Evolutionary conservation across 129 eudicot genomes (phyloP).

Genomic region (Oenanthe sinensis): DNA sequence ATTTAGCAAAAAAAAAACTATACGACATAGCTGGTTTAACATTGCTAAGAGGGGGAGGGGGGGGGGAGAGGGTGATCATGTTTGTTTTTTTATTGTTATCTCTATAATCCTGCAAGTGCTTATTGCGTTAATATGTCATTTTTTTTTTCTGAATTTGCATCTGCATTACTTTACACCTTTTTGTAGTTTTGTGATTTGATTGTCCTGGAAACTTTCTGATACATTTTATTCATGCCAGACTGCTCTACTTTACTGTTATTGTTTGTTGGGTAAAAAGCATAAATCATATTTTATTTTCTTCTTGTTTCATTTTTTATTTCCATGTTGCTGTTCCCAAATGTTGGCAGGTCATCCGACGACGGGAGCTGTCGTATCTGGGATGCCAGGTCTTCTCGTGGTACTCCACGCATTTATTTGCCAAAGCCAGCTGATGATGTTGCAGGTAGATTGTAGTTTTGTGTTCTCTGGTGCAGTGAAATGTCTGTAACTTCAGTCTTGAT

Average conservation of each 20-base stretch:
- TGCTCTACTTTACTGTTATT: not conserved
- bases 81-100: not conserved
- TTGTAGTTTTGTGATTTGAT: not conserved
- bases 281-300: not conserved
- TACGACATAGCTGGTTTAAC: not conserved
- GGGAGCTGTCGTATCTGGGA: constrained; percentile 99
- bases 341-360: constrained; percentile 84
- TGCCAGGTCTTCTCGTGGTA: constrained; percentile 57
- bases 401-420: constrained; percentile 73
- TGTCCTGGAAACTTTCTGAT: not conserved
- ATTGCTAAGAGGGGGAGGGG: not conserved
- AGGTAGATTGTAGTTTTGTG: constrained; percentile 36
- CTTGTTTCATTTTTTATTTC: not conserved
- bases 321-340: not conserved
- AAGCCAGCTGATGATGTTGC: constrained; percentile 36
- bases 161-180: not conserved
- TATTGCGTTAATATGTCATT: not conserved
- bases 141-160: not conserved
- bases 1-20: too few species aligned
- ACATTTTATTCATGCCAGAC: not conserved
- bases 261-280: not conserved
- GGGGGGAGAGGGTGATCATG: too few species aligned
- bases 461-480: constrained; percentile 8
- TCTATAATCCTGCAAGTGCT: not conserved
- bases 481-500: constrained; percentile 12